Evolutionary conservation across 805 yeast genomes (phyloP), one percentile per base, ranked within the genome.

Genomic region (Deakozyma indianensis): DNA sequence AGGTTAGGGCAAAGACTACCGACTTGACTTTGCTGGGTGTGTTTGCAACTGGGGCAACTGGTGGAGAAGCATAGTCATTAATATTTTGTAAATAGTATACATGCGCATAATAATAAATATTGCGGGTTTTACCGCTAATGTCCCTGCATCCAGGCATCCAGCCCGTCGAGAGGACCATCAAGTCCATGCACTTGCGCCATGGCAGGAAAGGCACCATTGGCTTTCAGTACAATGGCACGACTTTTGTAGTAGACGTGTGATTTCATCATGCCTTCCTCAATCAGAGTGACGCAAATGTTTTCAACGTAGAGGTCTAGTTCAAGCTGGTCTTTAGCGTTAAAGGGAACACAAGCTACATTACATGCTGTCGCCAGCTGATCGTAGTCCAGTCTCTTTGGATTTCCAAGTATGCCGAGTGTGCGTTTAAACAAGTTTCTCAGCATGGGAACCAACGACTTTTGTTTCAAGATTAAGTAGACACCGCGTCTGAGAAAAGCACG

Each of bases 371-470:
- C 43, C 7, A 52, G 14, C n/a, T 48, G 47, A 9, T 29, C 45
- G 41, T 53, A 48, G 2, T 41, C 5, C 7, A 56, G 44, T n/a
- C 47, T 47, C 18, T 35, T 29, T 2, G 50, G 45, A 22, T 22
- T n/a, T 2, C 43, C 50, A n/a, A 23, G 23, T 2, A 43, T 22
- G 21, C 32, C 41, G 40, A 43, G 46, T 3, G 56, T 49, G 20
- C 54, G 46, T 23, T 43, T 46, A 21, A 62, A 47, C 21, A 63
- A 43, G 7, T 55, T 57, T 18, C 66, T 52, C 9, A 60, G 52
- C 22, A 62, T 47, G 1, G 64, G 48, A 3, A 63, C 51, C n/a
- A 51, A 47, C 3, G 60, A 56, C 22, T 61, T 47, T 3, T 52
- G 47, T 7, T 45, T 42, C 15, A 59, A 51, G 4, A 65, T 15